A percentile compares a stretch with the other conserved stretches of the same genome.
Evolutionary conservation across 148 eudicot genomes (phyloP).

Genomic region (Polygonum maritimum): DNA sequence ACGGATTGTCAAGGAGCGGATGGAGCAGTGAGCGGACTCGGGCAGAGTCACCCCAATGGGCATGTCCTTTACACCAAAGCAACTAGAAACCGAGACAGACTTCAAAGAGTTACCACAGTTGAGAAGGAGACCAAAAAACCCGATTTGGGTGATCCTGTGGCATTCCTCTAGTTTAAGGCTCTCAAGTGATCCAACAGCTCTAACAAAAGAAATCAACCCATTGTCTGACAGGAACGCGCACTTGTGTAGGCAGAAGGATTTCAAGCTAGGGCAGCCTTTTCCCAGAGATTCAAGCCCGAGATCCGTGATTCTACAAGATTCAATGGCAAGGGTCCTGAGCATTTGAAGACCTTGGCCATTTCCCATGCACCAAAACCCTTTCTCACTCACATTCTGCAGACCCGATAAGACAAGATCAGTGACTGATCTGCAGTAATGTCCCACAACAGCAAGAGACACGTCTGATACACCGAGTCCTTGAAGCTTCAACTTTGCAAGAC

Average conservation of each 20-base stretch:
- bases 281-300: conserved; percentile 60
- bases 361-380: conserved; percentile 97
- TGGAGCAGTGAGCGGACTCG: conserved; percentile 26
- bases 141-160: conserved; percentile 79
- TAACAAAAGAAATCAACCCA: conserved; percentile 64
- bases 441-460: conserved; percentile 76
- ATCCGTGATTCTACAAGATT: conserved; percentile 69
- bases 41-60: conserved; percentile 30
- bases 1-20: conserved; percentile 48
- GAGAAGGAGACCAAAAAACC: conserved; percentile 58
- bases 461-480: conserved; percentile 63
- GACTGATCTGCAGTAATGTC: conserved; percentile 59
- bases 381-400: conserved; percentile 67
- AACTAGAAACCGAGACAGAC: conserved; percentile 53
- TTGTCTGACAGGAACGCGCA: conserved; percentile 63
- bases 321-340: conserved; percentile 44
- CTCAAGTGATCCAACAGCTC: conserved; percentile 44
- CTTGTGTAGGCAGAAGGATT: conserved; percentile 40
- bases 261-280: conserved; percentile 67
- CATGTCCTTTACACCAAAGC: conserved; percentile 62
- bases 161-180: conserved; percentile 73
- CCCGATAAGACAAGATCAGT: conserved; percentile 48
- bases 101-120: conserved; percentile 52
- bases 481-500: conserved; percentile 50
- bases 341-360: conserved; percentile 61